Percentiles rank a stretch among this genome's conserved stretches.
phyloP scores from a whole-genome alignment of 2,329 filamentous ascomycete species.

The Nigrospora sphaerica region DNA sequence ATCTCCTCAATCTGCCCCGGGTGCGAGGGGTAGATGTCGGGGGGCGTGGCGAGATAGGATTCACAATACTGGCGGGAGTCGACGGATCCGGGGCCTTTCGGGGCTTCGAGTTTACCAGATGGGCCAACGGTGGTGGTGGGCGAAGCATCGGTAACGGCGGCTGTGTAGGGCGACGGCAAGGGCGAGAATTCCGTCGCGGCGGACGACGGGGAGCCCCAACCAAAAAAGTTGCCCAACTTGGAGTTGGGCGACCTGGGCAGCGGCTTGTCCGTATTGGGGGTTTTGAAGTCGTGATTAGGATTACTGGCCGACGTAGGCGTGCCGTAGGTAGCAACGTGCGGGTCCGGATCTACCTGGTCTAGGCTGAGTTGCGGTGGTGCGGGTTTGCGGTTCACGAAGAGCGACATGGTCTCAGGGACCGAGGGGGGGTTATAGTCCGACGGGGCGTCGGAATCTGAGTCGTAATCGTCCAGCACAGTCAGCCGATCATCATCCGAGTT shows the following conservation, averaged over 20 bases:
- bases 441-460: conserved; percentile 22
- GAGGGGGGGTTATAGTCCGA: conserved; percentile 26
- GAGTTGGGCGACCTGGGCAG: conserved; percentile 46
- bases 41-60: conserved; percentile 43
- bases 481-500: conserved; percentile 27
- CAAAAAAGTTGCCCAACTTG: conserved; percentile 45
- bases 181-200: conserved; percentile 41
- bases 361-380: conserved; percentile 47
- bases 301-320: conserved; percentile 3
- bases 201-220: conserved; percentile 42
- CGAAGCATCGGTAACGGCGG: conserved; percentile 37
- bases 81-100: conserved; percentile 32
- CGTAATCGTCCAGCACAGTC: conserved; percentile 24
- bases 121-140: conserved; percentile 28
- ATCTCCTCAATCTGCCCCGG: conserved; percentile 69
- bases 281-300: conserved; percentile 18
- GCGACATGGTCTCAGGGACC: neutral
- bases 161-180: conserved; percentile 42
- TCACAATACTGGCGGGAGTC: conserved; percentile 43
- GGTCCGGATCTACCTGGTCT: conserved; percentile 29
- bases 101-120: conserved; percentile 26
- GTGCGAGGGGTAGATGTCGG: conserved; percentile 30
- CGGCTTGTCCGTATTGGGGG: conserved; percentile 44
- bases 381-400: conserved; percentile 19
- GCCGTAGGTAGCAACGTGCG: conserved; percentile 11